Evolutionary conservation across 2,329 filamentous ascomycete genomes (phyloP).

Genomic region (Ceratocystis ficicola): DNA sequence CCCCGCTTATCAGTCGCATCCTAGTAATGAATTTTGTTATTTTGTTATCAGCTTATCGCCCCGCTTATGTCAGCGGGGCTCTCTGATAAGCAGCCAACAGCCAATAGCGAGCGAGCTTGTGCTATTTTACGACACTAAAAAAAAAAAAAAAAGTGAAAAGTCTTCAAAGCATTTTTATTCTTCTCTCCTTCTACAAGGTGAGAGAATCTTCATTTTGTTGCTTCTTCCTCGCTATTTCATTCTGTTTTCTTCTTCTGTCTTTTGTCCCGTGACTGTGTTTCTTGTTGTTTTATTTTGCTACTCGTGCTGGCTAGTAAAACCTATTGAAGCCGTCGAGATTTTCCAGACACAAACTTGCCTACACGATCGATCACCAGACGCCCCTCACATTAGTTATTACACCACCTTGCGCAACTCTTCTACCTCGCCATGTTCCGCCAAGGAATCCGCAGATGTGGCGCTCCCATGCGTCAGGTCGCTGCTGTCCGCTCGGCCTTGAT

Average conservation of each 20-base stretch:
- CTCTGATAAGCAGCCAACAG: constrained; percentile 7
- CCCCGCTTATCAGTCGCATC: not conserved
- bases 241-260: not conserved
- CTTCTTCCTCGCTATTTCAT: not conserved
- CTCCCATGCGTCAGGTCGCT: constrained; percentile 21
- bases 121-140: not conserved
- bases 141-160: not conserved
- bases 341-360: not conserved
- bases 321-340: not conserved
- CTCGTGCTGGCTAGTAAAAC: too few relatives aligned
- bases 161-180: constrained; percentile 8
- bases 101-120: constrained; percentile 10
- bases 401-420: too few relatives aligned
- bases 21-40: too few relatives aligned
- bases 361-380: too few relatives aligned
- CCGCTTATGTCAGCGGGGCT: constrained; percentile 17
- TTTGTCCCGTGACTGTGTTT: not conserved
- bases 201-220: constrained; percentile 9
- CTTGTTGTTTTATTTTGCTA: not conserved
- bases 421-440: constrained; percentile 23
- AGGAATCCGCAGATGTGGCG: constrained; percentile 20
- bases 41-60: constrained; percentile 2
- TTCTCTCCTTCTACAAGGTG: not conserved
- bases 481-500: constrained; percentile 14
- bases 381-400: too few relatives aligned